Evolutionary conservation across 2,329 filamentous ascomycete genomes (phyloP).

Genomic region (Neonectria punicea): DNA sequence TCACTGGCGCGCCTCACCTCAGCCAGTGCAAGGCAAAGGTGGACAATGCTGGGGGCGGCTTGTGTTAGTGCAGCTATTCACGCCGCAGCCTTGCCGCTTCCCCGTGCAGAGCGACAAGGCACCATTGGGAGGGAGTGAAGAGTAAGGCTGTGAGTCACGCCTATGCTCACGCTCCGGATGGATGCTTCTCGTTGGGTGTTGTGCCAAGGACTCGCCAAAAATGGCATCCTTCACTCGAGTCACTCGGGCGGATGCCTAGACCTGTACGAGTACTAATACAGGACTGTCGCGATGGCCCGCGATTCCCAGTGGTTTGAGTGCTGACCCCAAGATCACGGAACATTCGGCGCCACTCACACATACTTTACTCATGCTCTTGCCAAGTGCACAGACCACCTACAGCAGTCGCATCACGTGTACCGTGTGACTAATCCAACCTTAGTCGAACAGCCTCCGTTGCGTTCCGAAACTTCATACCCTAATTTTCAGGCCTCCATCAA

Average conservation of each 20-base stretch:
- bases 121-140: constrained; percentile 26
- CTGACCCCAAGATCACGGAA: constrained; percentile 25
- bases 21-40: constrained; percentile 14
- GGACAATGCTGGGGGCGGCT: neutral
- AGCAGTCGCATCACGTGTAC: constrained; percentile 43
- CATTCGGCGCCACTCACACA: constrained; percentile 36
- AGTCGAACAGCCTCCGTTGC: constrained; percentile 32
- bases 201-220: constrained; percentile 29
- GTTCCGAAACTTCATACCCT: constrained; percentile 47
- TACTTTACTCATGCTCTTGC: constrained; percentile 5
- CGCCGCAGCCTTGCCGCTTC: constrained; percentile 40
- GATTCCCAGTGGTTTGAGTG: neutral
- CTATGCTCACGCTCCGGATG: constrained; percentile 12
- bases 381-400: constrained; percentile 33
- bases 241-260: constrained; percentile 39
- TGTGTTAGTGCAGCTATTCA: constrained; percentile 32
- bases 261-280: constrained; percentile 41
- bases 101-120: constrained; percentile 35
- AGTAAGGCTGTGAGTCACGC: constrained; percentile 39
- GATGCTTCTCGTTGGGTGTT: constrained; percentile 18
- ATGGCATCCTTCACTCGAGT: constrained; percentile 36
- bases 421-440: constrained; percentile 40
- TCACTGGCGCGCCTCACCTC: constrained; percentile 18
- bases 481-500: constrained; percentile 50
- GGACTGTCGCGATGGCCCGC: constrained; percentile 19